Base-by-base conservation (phyloP, 2,329 filamentous ascomycete genomes). In the Plenodomus lindquistii region DNA sequence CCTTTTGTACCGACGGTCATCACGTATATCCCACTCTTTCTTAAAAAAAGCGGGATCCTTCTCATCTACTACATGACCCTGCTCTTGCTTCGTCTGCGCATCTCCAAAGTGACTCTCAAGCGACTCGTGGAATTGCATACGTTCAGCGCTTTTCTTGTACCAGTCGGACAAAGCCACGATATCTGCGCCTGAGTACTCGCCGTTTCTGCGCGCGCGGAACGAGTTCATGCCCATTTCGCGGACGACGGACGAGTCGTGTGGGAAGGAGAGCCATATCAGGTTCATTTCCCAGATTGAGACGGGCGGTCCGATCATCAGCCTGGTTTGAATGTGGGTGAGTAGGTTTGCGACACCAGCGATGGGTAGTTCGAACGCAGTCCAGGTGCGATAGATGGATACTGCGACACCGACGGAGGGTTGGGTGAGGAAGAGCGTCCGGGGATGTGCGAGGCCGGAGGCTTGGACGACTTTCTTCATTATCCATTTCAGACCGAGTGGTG, bases 381-480 rank as follows among this genome's bases (percentile, higher is more conserved):
- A 67, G 0, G 63, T 54, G 9, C 50, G 37, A n/a, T 59, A 48
- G 13, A 67, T 57, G 2, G 52, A 41, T 11, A 65, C 34, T 8
- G 50, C 52, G 13, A 52, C 50, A 2, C 20, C 16, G 15, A 59
- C 20, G 15, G 42, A 43, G 2, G 54, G 58, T 2, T 41, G 16
- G 7, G 40, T 22, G 20, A 38, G 35, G 44, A 59, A 57, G 2
- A 35, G 34, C 2, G 50, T 22, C 16, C 45, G 54, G 0, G 40
- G 19, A 1, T 44, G 13, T 1, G 36, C 16, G 8, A 40, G 18
- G 18, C 61, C 55, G 10, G 53, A 44, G 13, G 46, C 11, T 19
- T 62, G 56, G 7, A 66, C 40, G 47, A 69, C 62, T 13, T 48
- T 51, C 2, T 34, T 19, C 3, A 69, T 19, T 19, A 69, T 59